Percentiles rank a stretch among this genome's conserved stretches.
phyloP scores from a whole-genome alignment of 768 basidiomycete genomes.

The Boletellus emodensis region DNA sequence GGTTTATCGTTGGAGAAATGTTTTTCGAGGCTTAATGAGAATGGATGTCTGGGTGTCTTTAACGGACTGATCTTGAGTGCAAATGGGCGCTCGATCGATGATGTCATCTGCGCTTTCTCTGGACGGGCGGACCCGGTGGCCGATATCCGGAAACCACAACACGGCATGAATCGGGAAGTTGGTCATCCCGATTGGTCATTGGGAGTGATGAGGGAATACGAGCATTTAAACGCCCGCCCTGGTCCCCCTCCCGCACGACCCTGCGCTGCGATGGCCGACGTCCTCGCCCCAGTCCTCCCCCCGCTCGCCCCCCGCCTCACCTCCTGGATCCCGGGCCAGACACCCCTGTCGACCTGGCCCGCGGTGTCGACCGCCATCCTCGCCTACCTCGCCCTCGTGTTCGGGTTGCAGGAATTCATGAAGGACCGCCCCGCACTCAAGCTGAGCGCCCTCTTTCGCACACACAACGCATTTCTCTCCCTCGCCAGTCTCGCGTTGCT shows the following conservation, averaged over 20 bases:
- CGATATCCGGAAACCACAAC: background rate
- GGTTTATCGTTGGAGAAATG: too few relatives aligned
- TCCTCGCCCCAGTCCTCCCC: background rate
- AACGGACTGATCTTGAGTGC: too few relatives aligned
- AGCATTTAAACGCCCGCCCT: background rate
- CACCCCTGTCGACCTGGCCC: constrained; percentile 74
- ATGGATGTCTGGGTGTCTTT: too few relatives aligned
- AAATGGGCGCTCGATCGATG: too few relatives aligned
- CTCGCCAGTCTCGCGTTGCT: constrained; percentile 76
- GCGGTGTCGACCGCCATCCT: constrained; percentile 65
- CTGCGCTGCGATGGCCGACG: constrained; percentile 5
- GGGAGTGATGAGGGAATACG: background rate
- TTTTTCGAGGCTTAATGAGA: too few relatives aligned
- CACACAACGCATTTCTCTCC: constrained; percentile 84
- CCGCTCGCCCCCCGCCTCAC: constrained; percentile 51
- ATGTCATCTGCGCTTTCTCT: too few relatives aligned
- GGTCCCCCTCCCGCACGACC: background rate
- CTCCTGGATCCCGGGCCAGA: constrained; percentile 67
- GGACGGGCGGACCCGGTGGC: too few relatives aligned
- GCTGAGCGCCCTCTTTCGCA: constrained; percentile 73
- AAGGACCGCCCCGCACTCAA: constrained; percentile 64
- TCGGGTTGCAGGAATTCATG: constrained; percentile 79
- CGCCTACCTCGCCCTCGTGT: constrained; percentile 80
- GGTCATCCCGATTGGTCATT: background rate
- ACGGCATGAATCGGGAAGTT: background rate